Evolutionary conservation across 78 protist genomes (phyloP), one percentile per base, ranked within the genome.

Genomic region (Tieghemostelium lacteum): DNA sequence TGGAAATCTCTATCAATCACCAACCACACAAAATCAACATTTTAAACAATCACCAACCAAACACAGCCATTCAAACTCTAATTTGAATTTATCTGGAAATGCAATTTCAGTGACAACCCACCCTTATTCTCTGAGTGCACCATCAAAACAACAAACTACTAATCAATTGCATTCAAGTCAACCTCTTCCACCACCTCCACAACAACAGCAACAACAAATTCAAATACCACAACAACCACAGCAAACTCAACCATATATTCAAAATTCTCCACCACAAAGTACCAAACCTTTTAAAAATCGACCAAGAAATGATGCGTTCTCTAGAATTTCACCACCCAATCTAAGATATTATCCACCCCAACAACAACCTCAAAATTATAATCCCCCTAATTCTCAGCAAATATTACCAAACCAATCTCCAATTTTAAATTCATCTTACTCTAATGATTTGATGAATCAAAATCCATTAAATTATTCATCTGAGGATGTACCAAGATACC

Each of bases 281-380:
- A 71, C 29, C 37, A 49, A 71, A 52, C 61, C 60, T 1, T 31
- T 40, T 29, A 78, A 78, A 17, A 78, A 78, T 29, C 5, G 77
- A 57, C 69, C 89, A 42, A 83, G 70, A 39, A 77, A 77, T 36
- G 76, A 83, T 37, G 37, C 75, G 1, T 66, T 83, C 42, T 57
- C 89, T 19, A 83, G 71, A 28, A 66, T 73, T 26, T 61, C 75
- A 5, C 89, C 89, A 29, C 57, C 88, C 24, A 66, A 64, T 33
- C 50, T 17, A 50, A 58, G 19, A 49, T 49, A 42, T 40, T 42
- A 34, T 63, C 63, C 52, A 33, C 85, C 57, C 37, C 74, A 39
- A 49, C 76, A 42, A 50, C 57, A 71, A n/a, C n/a, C n/a, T n/a
- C n/a, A 31, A 40, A 57, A 36, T n/a, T 58, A 20, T 69, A 50